A percentile compares a stretch with the other conserved stretches of the same genome.
These are phyloP conservation scores for Calonectria hawksworthii DNA, from an alignment of 2,329 filamentous ascomycete genomes.

Conservation along the genomic window DNA sequence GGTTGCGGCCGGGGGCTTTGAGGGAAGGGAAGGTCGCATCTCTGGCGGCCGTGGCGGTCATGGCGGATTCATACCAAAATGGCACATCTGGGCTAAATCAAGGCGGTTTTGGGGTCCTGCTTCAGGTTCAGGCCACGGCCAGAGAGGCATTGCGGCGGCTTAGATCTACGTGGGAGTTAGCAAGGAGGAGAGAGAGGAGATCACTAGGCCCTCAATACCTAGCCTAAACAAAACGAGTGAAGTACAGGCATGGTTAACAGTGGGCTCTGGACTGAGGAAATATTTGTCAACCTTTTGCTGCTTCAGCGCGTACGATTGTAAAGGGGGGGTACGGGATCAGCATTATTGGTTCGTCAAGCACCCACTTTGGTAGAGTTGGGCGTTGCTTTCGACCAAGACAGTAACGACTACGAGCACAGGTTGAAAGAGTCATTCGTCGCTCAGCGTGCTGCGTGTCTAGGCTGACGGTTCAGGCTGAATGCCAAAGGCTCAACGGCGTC, in stretches of 20 bases:
- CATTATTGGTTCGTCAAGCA: conserved; percentile 22
- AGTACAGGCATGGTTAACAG: neutral
- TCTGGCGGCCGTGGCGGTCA: conserved; percentile 29
- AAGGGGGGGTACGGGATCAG: conserved; percentile 23
- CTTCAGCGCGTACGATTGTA: conserved; percentile 7
- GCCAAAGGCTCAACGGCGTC: conserved; percentile 34
- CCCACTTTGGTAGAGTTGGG: neutral
- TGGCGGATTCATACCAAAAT: conserved; percentile 28
- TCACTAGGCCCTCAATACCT: neutral
- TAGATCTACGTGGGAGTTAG: neutral
- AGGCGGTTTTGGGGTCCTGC: conserved; percentile 4
- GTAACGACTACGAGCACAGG: conserved; percentile 14
- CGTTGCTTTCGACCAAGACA: conserved; percentile 16
- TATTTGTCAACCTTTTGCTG: conserved; percentile 24
- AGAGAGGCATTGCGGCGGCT: neutral
- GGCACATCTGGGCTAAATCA: neutral
- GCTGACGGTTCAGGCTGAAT: conserved; percentile 31
- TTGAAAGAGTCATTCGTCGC: conserved; percentile 17
- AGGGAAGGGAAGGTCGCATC: conserved; percentile 23
- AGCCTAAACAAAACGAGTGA: neutral
- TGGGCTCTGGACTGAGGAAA: neutral
- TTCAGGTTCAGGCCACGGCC: conserved; percentile 26
- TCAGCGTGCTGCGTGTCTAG: conserved; percentile 17
- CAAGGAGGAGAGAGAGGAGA: neutral
- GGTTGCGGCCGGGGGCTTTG: conserved; percentile 10